These are phyloP conservation scores for Davidsoniella neocaledoniae DNA, from an alignment of 2,329 filamentous ascomycete genomes.

Conservation along the genomic window DNA sequence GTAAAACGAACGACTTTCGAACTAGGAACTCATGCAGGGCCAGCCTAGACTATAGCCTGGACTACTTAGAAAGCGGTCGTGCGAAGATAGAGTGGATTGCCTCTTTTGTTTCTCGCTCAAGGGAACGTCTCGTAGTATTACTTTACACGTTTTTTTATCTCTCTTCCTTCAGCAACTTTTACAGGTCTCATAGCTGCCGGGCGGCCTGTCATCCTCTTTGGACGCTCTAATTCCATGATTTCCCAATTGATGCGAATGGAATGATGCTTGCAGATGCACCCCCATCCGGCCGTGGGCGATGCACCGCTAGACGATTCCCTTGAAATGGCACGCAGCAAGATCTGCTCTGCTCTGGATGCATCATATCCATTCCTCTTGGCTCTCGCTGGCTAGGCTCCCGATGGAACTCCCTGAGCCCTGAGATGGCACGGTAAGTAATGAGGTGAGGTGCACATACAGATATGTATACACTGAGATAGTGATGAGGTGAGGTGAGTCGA, in stretches of 20 bases:
- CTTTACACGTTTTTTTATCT: not conserved
- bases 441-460: not conserved
- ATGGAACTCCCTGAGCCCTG: not conserved
- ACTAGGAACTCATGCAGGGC: not conserved
- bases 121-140: no score
- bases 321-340: not conserved
- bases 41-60: no score
- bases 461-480: not conserved
- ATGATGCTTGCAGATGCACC: conserved; percentile 11
- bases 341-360: not conserved
- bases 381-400: no score
- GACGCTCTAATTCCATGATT: not conserved
- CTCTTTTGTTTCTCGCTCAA: no score
- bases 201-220: not conserved
- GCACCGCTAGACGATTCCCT: not conserved
- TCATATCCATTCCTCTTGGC: no score
- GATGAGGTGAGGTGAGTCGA: conserved; percentile 2
- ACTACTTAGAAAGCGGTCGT: no score
- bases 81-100: no score
- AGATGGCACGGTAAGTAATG: not conserved
- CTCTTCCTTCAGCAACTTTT: not conserved
- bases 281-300: not conserved
- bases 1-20: no score
- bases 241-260: conserved; percentile 1
- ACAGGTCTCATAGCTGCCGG: not conserved